phyloP scores from a whole-genome alignment of 192 early-diverging fungal species.

The Phycomyces blakesleeanus region DNA sequence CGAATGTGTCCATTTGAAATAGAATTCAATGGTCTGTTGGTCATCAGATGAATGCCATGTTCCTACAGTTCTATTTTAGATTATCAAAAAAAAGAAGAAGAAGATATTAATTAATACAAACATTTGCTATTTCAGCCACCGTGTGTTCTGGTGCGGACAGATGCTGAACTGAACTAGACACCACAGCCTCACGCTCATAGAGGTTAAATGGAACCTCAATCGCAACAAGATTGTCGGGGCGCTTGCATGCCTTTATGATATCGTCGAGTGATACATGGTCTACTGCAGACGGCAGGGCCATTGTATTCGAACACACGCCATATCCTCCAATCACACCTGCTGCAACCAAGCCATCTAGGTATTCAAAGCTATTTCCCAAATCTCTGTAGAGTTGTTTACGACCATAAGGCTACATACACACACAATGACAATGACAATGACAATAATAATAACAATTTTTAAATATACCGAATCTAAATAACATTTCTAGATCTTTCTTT shows the following conservation, averaged over 20 bases:
- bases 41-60: slow-evolving; percentile 58
- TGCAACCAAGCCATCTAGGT: slow-evolving; percentile 60
- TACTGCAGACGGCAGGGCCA: slow-evolving; percentile 49
- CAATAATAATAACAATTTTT: not conserved
- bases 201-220: slow-evolving; percentile 73
- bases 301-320: slow-evolving; percentile 67
- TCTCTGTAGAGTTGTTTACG: slow-evolving; percentile 50
- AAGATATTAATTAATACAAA: not conserved
- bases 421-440: not conserved
- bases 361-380: slow-evolving; percentile 52
- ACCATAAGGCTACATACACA: slow-evolving; percentile 14
- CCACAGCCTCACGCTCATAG: slow-evolving; percentile 61
- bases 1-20: slow-evolving; percentile 55
- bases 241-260: slow-evolving; percentile 37
- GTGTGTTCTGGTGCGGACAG: slow-evolving; percentile 22
- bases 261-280: slow-evolving; percentile 59
- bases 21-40: slow-evolving; percentile 67
- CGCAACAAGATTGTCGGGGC: slow-evolving; percentile 50
- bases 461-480: not conserved
- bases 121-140: slow-evolving; percentile 40
- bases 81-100: not conserved
- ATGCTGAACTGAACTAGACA: slow-evolving; percentile 22
- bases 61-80: slow-evolving; percentile 29
- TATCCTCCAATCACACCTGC: slow-evolving; percentile 54
- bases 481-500: no score